phyloP scores from a whole-genome alignment of 1,139 yeast species.

The Hansenula sp. region DNA sequence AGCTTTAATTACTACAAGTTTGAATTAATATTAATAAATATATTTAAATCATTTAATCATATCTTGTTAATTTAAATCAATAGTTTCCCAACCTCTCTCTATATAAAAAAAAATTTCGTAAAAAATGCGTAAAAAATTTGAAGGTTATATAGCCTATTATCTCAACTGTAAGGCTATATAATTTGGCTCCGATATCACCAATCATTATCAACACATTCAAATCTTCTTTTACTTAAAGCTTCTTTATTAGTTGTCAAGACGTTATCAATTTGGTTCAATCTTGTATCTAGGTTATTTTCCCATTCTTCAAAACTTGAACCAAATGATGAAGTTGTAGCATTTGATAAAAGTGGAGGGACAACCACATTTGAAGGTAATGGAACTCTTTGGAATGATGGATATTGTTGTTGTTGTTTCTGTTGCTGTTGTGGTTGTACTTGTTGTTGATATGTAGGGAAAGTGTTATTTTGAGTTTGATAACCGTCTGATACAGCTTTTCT shows the following conservation, averaged over 20 bases:
- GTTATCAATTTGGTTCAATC: slow-evolving; percentile 31
- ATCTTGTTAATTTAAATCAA: no score
- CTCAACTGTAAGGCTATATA: no score
- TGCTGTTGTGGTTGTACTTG: slow-evolving; percentile 5
- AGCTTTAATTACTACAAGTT: no score
- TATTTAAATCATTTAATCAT: background rate
- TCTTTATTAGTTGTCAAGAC: slow-evolving; percentile 29
- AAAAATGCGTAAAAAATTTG: background rate
- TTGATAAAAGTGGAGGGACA: slow-evolving; percentile 21
- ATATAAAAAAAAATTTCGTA: background rate
- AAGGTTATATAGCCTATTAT: no score
- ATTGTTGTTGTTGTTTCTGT: slow-evolving; percentile 2
- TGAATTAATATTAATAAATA: background rate
- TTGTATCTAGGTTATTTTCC: slow-evolving; percentile 38
- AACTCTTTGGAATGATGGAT: slow-evolving; percentile 32
- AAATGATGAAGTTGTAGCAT: slow-evolving; percentile 16
- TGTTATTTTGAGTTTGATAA: slow-evolving; percentile 31
- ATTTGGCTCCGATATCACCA: slow-evolving; percentile 17
- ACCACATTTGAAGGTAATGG: slow-evolving; percentile 47
- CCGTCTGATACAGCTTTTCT: slow-evolving; percentile 67
- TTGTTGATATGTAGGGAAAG: slow-evolving; percentile 17
- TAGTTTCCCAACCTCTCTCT: no score
- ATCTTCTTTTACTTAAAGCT: slow-evolving; percentile 34
- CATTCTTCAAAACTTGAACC: slow-evolving; percentile 46
- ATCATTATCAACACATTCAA: slow-evolving; percentile 31